Percentiles rank a stretch among this genome's conserved stretches.
phyloP scores from a whole-genome alignment of 2,329 filamentous ascomycete genomes.

The Geosmithia putterillii region DNA sequence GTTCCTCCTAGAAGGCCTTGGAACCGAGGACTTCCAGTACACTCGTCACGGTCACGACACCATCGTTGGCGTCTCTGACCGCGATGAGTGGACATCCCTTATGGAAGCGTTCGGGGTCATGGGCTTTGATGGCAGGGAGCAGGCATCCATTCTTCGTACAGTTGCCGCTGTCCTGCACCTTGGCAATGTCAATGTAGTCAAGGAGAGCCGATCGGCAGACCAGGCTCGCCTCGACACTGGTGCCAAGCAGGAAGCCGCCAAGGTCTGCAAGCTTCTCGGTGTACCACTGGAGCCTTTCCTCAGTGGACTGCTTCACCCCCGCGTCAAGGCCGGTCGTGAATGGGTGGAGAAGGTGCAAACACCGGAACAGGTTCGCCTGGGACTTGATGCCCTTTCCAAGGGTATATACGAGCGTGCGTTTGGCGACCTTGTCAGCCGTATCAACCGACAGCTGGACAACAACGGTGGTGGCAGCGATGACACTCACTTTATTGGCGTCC shows the following conservation, averaged over 20 bases:
- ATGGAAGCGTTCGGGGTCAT: conserved; percentile 92
- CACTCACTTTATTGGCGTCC: conserved; percentile 89
- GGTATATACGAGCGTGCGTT: conserved; percentile 97
- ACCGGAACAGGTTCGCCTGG: conserved; percentile 84
- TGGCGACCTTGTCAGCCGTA: conserved; percentile 79
- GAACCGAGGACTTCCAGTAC: conserved; percentile 82
- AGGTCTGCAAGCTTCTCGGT: conserved; percentile 73
- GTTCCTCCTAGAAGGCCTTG: conserved; percentile 62
- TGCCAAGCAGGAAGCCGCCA: conserved; percentile 60
- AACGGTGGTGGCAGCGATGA: conserved; percentile 74
- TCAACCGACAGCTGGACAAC: conserved; percentile 87
- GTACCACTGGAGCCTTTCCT: conserved; percentile 78
- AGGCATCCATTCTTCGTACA: conserved; percentile 70
- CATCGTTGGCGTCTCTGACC: conserved; percentile 81
- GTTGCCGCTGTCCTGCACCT: conserved; percentile 87
- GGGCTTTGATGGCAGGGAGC: conserved; percentile 81
- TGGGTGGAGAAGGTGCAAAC: conserved; percentile 99
- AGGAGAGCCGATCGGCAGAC: conserved; percentile 82
- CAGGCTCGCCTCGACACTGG: conserved; percentile 75
- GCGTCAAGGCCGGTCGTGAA: conserved; percentile 88
- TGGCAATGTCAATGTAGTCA: conserved; percentile 80
- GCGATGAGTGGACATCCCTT: conserved; percentile 77
- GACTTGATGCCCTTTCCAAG: conserved; percentile 84
- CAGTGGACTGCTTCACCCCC: conserved; percentile 79
- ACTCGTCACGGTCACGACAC: conserved; percentile 84